Percentiles rank a stretch among this genome's conserved stretches.
Conservation (phyloP, 2,329 filamentous ascomycete species). For the Sclerotinia spermophila region DNA sequence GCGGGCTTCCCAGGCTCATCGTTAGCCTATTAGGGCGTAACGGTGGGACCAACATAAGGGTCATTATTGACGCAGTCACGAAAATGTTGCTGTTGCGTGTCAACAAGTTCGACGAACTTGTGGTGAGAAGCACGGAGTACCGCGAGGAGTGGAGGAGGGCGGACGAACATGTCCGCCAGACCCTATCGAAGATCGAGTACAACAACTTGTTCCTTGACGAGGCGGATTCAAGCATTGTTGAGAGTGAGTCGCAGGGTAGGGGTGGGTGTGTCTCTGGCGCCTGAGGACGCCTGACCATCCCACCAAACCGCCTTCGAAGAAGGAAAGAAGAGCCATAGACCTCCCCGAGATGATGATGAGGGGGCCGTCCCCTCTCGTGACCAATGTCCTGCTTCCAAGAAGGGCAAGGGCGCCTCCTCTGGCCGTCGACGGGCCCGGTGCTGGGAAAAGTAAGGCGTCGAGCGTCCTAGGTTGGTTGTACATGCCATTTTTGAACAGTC, state of each 20-base stretch:
- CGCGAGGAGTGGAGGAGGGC: neutral
- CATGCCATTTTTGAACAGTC: neutral
- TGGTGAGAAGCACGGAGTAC: neutral
- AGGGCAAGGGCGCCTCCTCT: neutral
- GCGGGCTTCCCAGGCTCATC: neutral
- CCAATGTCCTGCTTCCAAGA: neutral
- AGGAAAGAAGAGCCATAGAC: neutral
- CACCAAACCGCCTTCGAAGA: neutral
- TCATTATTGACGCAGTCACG: neutral
- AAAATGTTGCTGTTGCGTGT: neutral
- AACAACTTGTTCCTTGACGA: neutral
- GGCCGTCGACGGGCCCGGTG: neutral
- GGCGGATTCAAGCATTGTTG: neutral
- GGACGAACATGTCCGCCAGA: neutral
- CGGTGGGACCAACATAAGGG: neutral
- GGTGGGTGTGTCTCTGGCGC: neutral
- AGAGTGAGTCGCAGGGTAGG: neutral
- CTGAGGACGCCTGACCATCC: neutral
- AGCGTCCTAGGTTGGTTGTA: neutral
- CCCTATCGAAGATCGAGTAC: neutral
- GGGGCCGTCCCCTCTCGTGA: neutral
- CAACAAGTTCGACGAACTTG: neutral
- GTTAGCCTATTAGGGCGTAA: neutral
- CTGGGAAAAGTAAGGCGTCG: neutral
- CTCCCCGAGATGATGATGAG: neutral